These are phyloP conservation scores for Brassica napus DNA, from an alignment of 345 rosid genomes.

Conservation along the genomic window DNA sequence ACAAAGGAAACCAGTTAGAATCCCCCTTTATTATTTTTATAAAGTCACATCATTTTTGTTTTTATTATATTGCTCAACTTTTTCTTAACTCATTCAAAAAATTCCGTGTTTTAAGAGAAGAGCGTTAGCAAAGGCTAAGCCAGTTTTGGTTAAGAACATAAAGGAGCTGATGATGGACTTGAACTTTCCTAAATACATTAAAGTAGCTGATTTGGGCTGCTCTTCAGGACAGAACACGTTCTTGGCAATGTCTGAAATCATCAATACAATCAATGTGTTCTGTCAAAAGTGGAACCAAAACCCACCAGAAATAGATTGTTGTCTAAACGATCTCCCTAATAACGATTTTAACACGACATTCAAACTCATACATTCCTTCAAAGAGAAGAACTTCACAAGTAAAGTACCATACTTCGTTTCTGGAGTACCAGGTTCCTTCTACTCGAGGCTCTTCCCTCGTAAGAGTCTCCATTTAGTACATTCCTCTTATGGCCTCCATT, in stretches of 20 bases:
- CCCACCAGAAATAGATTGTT: conserved; percentile 40
- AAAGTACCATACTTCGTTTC: conserved; percentile 32
- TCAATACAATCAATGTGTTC: conserved; percentile 15
- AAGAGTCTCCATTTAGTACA: conserved; percentile 39
- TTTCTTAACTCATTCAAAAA: background rate
- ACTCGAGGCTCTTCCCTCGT: conserved; percentile 50
- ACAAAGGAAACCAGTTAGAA: background rate
- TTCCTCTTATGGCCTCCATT: conserved; percentile 50
- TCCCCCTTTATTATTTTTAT: background rate
- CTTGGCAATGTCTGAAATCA: conserved; percentile 24
- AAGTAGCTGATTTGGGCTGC: conserved; percentile 54
- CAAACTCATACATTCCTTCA: conserved; percentile 24
- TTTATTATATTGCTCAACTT: background rate
- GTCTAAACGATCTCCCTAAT: conserved; percentile 50
- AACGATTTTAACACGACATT: conserved; percentile 51
- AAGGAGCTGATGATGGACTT: conserved; percentile 22
- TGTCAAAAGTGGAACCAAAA: conserved; percentile 1
- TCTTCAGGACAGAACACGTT: conserved; percentile 54
- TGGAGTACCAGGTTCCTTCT: conserved; percentile 54
- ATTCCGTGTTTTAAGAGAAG: conserved; percentile 7
- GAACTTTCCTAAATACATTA: conserved; percentile 25
- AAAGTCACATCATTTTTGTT: background rate
- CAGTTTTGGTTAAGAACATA: conserved; percentile 13
- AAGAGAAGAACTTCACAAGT: background rate
- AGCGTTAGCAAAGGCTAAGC: conserved; percentile 21